These are phyloP conservation scores for Myxozyma sirexii DNA, from an alignment of 805 yeast genomes.

Conservation along the genomic window DNA sequence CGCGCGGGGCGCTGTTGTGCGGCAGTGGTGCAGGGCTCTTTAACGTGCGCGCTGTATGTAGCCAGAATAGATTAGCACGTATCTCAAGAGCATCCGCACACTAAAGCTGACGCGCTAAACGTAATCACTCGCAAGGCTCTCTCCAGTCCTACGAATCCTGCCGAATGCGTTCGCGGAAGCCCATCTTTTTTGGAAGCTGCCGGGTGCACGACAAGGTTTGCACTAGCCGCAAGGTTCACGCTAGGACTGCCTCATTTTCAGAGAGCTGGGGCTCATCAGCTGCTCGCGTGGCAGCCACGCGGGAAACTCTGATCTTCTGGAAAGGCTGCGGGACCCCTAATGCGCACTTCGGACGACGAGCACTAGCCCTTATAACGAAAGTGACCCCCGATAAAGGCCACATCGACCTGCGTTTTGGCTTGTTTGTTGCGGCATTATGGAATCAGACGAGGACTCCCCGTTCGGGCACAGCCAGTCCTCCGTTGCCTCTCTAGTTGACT, in stretches of 20 bases:
- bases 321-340: too few relatives aligned
- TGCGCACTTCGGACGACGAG: not conserved
- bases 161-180: too few relatives aligned
- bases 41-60: too few relatives aligned
- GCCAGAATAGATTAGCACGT: too few relatives aligned
- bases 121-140: too few relatives aligned
- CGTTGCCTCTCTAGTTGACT: conserved; percentile 9
- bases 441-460: not conserved
- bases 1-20: conserved; percentile 10
- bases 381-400: not conserved
- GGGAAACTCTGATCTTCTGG: not conserved
- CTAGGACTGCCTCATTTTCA: not conserved
- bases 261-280: conserved; percentile 1
- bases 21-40: conserved; percentile 15
- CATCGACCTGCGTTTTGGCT: not conserved
- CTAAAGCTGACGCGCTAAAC: too few relatives aligned
- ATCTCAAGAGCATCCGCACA: too few relatives aligned
- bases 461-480: not conserved
- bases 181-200: too few relatives aligned
- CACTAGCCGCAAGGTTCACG: not conserved
- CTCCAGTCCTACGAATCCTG: too few relatives aligned
- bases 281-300: conserved; percentile 21
- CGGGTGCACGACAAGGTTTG: not conserved
- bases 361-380: not conserved
- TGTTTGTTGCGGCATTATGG: not conserved